Percentiles rank a stretch among this genome's conserved stretches.
phyloP scores from a whole-genome alignment of 176 grass and related monocot genomes.

The Chloris gayana region DNA sequence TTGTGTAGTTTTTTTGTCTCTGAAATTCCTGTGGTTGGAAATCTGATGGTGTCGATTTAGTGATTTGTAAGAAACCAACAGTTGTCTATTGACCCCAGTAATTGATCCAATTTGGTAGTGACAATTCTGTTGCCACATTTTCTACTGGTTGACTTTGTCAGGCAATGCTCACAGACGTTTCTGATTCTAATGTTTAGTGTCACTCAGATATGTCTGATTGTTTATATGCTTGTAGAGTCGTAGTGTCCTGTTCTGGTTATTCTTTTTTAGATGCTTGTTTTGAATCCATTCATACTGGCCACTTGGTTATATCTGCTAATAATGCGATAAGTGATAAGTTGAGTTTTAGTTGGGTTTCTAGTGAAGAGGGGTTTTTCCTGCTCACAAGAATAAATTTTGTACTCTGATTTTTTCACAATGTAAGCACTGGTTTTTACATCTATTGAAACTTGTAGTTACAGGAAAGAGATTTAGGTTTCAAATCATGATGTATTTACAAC shows the following conservation, averaged over 20 bases:
- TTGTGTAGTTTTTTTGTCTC: neutral
- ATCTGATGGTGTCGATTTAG: neutral
- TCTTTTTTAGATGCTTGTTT: neutral
- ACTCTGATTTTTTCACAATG: neutral
- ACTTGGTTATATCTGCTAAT: neutral
- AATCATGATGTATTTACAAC: neutral
- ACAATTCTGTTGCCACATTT: neutral
- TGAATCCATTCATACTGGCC: neutral
- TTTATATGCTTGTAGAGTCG: conserved; percentile 28
- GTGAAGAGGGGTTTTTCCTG: neutral
- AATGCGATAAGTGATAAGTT: neutral
- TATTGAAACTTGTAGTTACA: neutral
- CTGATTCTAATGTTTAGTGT: neutral
- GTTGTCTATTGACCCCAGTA: neutral
- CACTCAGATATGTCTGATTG: neutral
- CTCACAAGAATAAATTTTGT: neutral
- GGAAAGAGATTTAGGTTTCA: neutral
- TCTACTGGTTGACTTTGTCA: neutral
- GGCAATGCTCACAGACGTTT: neutral
- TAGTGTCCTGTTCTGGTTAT: neutral
- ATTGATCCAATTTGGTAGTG: neutral
- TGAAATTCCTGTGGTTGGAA: neutral
- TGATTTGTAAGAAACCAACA: neutral
- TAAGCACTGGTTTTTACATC: neutral
- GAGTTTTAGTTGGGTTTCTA: neutral